Conservation (phyloP, 2,329 filamentous ascomycete species). For the Macrophomina phaseolina region DNA sequence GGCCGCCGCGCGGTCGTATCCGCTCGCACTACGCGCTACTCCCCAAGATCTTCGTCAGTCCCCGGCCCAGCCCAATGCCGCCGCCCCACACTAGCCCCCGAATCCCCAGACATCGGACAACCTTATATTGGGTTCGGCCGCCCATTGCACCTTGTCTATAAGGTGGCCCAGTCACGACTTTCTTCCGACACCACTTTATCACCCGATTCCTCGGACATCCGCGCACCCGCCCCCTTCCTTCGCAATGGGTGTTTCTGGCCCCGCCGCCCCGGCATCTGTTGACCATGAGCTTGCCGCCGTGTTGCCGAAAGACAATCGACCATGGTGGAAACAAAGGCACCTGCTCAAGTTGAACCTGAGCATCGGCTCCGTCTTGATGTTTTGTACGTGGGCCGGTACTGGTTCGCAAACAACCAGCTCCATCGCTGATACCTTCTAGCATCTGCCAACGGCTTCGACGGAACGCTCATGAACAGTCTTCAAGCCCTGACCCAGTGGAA, state of each 20-base stretch:
- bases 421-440: neutral
- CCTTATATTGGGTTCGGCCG: slow-evolving; percentile 9
- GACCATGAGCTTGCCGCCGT: slow-evolving; percentile 12
- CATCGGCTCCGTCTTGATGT: slow-evolving; percentile 14
- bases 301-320: neutral
- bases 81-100: slow-evolving; percentile 12
- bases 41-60: slow-evolving; percentile 13
- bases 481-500: slow-evolving; percentile 18
- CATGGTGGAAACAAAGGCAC: slow-evolving; percentile 18
- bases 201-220: neutral
- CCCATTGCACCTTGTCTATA: neutral
- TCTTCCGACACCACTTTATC: neutral
- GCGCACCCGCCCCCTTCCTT: neutral
- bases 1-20: slow-evolving; percentile 1
- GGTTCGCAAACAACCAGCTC: neutral
- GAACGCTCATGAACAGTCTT: slow-evolving; percentile 24
- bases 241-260: slow-evolving; percentile 2
- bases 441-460: slow-evolving; percentile 20
- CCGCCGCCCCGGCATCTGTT: neutral
- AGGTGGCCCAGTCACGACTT: neutral
- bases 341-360: slow-evolving; percentile 15
- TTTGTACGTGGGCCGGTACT: neutral
- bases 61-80: slow-evolving; percentile 13
- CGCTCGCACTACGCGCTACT: slow-evolving; percentile 16
- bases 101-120: slow-evolving; percentile 15